Percentiles rank a stretch among this genome's conserved stretches.
phyloP scores from a whole-genome alignment of 2,329 filamentous ascomycete species.

The Fusarium haematococcum region DNA sequence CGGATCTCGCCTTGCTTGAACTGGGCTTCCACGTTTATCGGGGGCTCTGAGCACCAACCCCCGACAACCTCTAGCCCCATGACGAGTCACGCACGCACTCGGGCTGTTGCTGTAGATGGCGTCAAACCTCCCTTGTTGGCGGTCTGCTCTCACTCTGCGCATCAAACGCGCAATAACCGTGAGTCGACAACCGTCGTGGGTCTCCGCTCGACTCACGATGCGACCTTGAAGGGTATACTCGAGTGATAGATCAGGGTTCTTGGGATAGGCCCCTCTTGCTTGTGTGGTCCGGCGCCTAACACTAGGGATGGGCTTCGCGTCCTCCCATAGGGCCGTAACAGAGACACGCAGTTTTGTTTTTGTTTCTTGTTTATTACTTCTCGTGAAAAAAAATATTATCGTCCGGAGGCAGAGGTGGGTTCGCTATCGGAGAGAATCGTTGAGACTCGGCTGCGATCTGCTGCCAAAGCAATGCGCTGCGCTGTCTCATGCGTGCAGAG shows the following conservation, averaged over 20 bases:
- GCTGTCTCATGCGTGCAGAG: constrained; percentile 1
- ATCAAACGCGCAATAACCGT: background rate
- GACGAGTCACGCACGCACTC: background rate
- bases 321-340: background rate
- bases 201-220: constrained; percentile 6
- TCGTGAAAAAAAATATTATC: background rate
- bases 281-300: background rate
- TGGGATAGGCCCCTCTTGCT: background rate
- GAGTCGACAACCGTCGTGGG: constrained; percentile 7
- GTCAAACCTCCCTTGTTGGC: background rate
- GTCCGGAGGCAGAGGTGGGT: background rate
- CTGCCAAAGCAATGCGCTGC: constrained; percentile 3
- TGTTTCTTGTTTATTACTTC: constrained; percentile 3
- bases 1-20: constrained; percentile 4
- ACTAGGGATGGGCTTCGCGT: background rate
- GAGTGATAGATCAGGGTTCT: constrained; percentile 8
- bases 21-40: constrained; percentile 14
- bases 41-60: background rate
- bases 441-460: background rate
- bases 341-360: constrained; percentile 5
- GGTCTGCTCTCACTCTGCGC: background rate
- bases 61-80: background rate
- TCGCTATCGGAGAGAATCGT: constrained; percentile 1
- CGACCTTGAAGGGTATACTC: background rate
- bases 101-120: constrained; percentile 1